Evolutionary conservation across 306 rosid species (phyloP).

Genomic region (Pyrus betulifolia): DNA sequence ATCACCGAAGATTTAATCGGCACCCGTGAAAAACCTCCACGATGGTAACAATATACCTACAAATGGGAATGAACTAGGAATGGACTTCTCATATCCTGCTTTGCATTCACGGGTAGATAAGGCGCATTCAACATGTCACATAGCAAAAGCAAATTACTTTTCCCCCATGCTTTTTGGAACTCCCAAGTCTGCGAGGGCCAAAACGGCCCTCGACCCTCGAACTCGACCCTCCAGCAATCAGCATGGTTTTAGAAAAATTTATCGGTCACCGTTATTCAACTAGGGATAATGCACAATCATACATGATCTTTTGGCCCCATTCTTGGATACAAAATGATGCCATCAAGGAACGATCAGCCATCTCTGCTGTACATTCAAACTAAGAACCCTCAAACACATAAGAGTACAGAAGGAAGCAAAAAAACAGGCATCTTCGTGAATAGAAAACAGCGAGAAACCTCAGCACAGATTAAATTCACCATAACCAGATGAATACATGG

Average conservation of each 20-base stretch:
- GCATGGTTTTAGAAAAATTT: not conserved
- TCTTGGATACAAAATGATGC: not conserved
- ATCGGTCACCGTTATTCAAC: not conserved
- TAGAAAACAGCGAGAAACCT: constrained; percentile 9
- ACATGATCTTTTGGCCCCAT: not conserved
- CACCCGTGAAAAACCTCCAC: not conserved
- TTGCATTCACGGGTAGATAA: not conserved
- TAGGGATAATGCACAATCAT: not conserved
- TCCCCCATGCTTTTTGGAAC: not conserved
- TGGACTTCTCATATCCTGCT: not conserved
- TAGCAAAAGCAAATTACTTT: not conserved
- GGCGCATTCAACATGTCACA: not conserved
- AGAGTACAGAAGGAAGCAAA: constrained; percentile 15
- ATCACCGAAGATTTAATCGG: not conserved
- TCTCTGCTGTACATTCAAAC: constrained; percentile 36
- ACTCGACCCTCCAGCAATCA: not conserved
- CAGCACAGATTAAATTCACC: constrained; percentile 15
- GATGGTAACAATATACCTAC: not conserved
- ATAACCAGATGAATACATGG: constrained; percentile 36
- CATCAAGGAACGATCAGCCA: constrained; percentile 30
- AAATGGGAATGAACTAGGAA: not conserved
- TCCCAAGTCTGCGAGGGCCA: not conserved
- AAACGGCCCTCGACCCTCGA: not conserved
- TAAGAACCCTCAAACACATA: not conserved
- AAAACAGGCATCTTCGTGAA: constrained; percentile 14